Conservation (phyloP, 768 basidiomycete genomes). For the Fomitopsis pulvina region DNA sequence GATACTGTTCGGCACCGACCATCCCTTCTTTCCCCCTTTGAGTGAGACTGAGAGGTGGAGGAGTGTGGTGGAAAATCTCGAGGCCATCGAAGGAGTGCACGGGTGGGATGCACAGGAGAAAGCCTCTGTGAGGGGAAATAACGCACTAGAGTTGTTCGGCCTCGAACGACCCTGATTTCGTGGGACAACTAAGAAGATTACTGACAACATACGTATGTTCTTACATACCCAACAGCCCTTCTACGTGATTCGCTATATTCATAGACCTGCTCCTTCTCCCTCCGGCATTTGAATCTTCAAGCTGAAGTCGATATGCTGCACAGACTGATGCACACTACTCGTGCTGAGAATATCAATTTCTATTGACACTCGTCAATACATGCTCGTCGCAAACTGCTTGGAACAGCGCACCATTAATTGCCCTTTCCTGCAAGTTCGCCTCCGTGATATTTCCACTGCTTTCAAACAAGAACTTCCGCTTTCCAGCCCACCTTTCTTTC, state of each 20-base stretch:
- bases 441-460: conserved; percentile 95
- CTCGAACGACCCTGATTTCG: conserved; percentile 4
- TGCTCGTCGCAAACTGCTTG: neutral
- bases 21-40: conserved; percentile 88
- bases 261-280: conserved; percentile 12
- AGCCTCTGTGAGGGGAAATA: conserved; percentile 60
- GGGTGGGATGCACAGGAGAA: conserved; percentile 58
- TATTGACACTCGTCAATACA: conserved; percentile 24
- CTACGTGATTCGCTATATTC: neutral
- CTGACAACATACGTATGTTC: neutral
- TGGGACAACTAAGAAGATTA: neutral
- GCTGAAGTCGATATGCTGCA: conserved; percentile 93
- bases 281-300: conserved; percentile 83
- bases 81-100: conserved; percentile 63
- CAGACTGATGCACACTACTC: conserved; percentile 85
- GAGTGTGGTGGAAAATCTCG: conserved; percentile 80
- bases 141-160: conserved; percentile 68
- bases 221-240: neutral
- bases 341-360: conserved; percentile 95
- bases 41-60: conserved; percentile 64
- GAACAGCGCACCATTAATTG: conserved; percentile 70
- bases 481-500: conserved; percentile 73
- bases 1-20: conserved; percentile 82
- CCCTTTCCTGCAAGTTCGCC: conserved; percentile 69
- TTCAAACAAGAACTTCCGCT: conserved; percentile 85